A percentile compares a stretch with the other conserved stretches of the same genome.
phyloP scores from a whole-genome alignment of 805 yeast genomes.

The Saccharomycopsis malanga region DNA sequence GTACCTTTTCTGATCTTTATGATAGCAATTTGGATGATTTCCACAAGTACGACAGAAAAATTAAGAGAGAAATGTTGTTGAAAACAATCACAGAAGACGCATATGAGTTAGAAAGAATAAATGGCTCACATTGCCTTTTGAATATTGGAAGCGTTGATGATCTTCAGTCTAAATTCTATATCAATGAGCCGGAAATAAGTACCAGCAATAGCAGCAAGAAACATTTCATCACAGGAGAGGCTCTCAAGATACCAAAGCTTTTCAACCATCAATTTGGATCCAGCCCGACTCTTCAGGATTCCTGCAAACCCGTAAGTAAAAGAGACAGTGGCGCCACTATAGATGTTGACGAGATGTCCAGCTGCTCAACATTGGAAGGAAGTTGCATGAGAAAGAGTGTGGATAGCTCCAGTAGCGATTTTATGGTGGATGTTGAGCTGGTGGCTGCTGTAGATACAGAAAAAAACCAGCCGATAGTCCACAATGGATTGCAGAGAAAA shows the following conservation, averaged over 20 bases:
- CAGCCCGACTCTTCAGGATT: neutral
- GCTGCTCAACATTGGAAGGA: too few relatives aligned
- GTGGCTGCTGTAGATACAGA: neutral
- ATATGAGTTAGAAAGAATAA: slow-evolving; percentile 15
- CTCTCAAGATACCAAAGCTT: too few relatives aligned
- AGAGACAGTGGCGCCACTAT: neutral
- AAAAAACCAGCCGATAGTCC: slow-evolving; percentile 23
- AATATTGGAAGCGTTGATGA: slow-evolving; percentile 22
- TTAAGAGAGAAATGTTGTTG: slow-evolving; percentile 29
- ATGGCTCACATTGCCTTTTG: slow-evolving; percentile 20
- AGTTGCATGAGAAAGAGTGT: too few relatives aligned
- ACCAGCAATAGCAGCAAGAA: too few relatives aligned
- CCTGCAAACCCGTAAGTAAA: neutral
- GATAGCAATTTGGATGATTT: slow-evolving; percentile 27
- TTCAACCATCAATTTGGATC: too few relatives aligned
- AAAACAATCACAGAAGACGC: slow-evolving; percentile 26
- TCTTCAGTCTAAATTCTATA: slow-evolving; percentile 24
- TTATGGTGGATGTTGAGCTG: slow-evolving; percentile 2
- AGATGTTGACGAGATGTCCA: neutral
- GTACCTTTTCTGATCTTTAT: slow-evolving; percentile 9
- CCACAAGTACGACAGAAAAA: slow-evolving; percentile 29
- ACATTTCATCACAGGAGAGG: too few relatives aligned
- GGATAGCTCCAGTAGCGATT: neutral
- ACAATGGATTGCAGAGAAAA: slow-evolving; percentile 41
- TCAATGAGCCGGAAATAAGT: neutral